Percentiles rank a stretch among this genome's conserved stretches.
These are phyloP conservation scores for Craterostigma plantagineum DNA, from an alignment of 257 asterid genomes.

Conservation along the genomic window DNA sequence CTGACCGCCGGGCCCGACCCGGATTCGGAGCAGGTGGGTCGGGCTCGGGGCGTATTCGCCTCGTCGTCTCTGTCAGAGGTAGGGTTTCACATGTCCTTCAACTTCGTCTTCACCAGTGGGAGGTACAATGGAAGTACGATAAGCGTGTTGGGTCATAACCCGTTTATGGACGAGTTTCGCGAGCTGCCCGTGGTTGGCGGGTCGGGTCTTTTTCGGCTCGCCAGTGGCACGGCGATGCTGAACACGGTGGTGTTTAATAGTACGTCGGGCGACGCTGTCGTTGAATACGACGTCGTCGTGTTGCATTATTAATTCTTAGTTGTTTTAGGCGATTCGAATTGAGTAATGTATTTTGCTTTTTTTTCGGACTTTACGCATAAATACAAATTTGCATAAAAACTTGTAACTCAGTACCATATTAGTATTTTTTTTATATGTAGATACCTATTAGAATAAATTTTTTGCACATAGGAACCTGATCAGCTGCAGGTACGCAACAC, in stretches of 20 bases:
- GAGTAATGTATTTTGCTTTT: too few species aligned
- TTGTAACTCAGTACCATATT: too few species aligned
- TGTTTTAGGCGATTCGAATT: too few species aligned
- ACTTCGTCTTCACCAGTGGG: conserved; percentile 13
- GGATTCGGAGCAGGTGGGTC: conserved; percentile 6
- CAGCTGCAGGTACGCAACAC: too few species aligned
- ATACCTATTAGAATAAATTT: too few species aligned
- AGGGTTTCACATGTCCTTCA: too few species aligned
- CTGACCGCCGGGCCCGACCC: conserved; percentile 16
- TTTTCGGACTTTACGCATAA: too few species aligned
- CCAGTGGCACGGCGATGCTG: conserved; percentile 20
- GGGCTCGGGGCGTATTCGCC: too few species aligned
- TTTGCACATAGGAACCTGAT: too few species aligned
- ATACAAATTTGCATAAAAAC: too few species aligned
- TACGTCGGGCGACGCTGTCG: conserved; percentile 20
- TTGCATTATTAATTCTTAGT: neutral
- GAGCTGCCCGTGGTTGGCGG: conserved; percentile 44
- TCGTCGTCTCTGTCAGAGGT: too few species aligned
- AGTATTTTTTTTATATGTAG: too few species aligned
- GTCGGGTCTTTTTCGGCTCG: conserved; percentile 31
- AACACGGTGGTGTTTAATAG: conserved; percentile 9
- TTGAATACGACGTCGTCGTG: conserved; percentile 18
- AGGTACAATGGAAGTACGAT: conserved; percentile 30
- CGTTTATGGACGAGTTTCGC: conserved; percentile 8
- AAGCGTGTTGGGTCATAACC: conserved; percentile 18